Base-by-base conservation (phyloP, 2,329 filamentous ascomycete species). In the Graphilbum sp. region DNA sequence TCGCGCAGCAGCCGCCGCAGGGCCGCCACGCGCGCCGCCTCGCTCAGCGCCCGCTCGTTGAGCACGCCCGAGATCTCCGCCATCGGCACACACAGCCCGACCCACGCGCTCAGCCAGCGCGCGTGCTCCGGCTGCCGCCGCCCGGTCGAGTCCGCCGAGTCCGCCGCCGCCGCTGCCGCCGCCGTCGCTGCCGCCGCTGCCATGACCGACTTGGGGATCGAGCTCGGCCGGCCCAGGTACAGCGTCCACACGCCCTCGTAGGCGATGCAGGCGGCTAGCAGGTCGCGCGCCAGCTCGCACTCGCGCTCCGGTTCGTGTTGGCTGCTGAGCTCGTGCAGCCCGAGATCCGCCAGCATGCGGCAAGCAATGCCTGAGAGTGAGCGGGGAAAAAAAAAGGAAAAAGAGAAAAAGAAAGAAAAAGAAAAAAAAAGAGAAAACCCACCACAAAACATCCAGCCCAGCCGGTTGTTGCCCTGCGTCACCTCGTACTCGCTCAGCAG, bases 241-340 rank as follows among this genome's bases (percentile, higher is more conserved):
- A 41, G 12, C 7, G 40, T 41, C 40, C 40, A 41, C 2, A 41
- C 40, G 16, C 40, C 40, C 16, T 41, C 40, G 29, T 36, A 41
- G 0, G 27, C 36, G 5, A 39, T 31, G 20, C 40, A 41, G 6
- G 40, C 34, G 5, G 36, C 33, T 24, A 41, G 21, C 23, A 41
- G 25, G 5, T 31, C 40, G 20, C 29, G 29, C 8, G 40, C 40
- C 23, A 36, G 34, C 15, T 35, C 33, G 20, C 36, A 13, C 34
- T 41, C 40, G 3, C 19, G 30, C 13, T 13, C n/a, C 12, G 39
- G 34, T 4, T 20, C 29, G 29, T 24, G n/a, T 1, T 5, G 9
- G 5, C 7, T 16, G 20, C 35, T 31, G 1, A 41, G 34, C 18
- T 38, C 37, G 25, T 39, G 40, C 24, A 41, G 40, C 8, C 40